Conservation (phyloP, 305 asterid species). For the Fraxinus latifolia region DNA sequence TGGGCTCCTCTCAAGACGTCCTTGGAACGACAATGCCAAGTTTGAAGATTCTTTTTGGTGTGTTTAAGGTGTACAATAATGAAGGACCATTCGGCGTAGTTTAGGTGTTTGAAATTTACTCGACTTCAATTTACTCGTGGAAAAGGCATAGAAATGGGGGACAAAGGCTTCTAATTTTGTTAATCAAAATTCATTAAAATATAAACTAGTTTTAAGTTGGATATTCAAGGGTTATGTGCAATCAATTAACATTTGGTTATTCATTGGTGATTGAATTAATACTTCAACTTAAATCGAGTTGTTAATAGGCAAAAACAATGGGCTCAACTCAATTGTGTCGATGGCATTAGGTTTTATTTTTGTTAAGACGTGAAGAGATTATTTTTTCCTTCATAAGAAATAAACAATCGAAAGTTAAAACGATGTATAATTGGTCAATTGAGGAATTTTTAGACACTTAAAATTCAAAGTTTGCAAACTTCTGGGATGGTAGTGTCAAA, state of each 20-base stretch:
- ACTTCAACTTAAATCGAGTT: neutral
- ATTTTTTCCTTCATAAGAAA: neutral
- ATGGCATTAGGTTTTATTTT: neutral
- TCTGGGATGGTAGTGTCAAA: neutral
- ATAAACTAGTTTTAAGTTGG: slow-evolving; percentile 30
- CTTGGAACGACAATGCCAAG: neutral
- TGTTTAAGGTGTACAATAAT: neutral
- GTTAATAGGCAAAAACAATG: neutral
- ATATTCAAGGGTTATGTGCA: slow-evolving; percentile 23
- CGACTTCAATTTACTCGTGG: slow-evolving; percentile 18
- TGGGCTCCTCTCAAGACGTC: neutral
- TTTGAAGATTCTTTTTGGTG: too few species aligned
- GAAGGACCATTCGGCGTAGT: neutral
- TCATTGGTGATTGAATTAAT: slow-evolving; percentile 1
- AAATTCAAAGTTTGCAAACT: neutral
- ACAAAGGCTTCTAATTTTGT: slow-evolving; percentile 36
- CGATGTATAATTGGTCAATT: neutral
- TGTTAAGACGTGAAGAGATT: neutral
- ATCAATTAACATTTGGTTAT: slow-evolving; percentile 26
- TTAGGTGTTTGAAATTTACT: slow-evolving; percentile 11
- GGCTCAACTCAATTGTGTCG: neutral
- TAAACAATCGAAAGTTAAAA: too few species aligned
- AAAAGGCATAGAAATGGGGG: neutral
- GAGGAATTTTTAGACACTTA: neutral
- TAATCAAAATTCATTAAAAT: slow-evolving; percentile 33